phyloP scores from a whole-genome alignment of 768 basidiomycete species.

The Tulasnella sp. region DNA sequence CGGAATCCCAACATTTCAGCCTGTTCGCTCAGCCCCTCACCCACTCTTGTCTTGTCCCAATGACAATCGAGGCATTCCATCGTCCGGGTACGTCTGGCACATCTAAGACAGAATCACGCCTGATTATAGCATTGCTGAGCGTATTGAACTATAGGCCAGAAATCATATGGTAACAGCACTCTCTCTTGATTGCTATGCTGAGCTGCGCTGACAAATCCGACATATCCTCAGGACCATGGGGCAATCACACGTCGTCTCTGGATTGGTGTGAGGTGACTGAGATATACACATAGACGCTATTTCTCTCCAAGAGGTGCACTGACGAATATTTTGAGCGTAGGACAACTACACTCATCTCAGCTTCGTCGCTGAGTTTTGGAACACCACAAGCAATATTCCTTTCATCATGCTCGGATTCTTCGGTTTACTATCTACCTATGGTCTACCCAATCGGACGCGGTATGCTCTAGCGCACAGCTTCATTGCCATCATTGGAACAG shows the following conservation, averaged over 20 bases:
- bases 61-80: conserved; percentile 4
- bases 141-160: conserved; percentile 11
- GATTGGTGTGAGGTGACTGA: conserved; percentile 19
- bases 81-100: conserved; percentile 13
- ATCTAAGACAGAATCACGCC: no score
- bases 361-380: conserved; percentile 30
- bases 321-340: conserved; percentile 7
- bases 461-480: conserved; percentile 14
- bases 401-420: conserved; percentile 26
- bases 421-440: conserved; percentile 19
- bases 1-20: no score
- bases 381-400: conserved; percentile 29
- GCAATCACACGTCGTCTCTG: conserved; percentile 18
- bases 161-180: conserved; percentile 4
- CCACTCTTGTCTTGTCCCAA: background rate
- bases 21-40: no score
- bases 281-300: background rate
- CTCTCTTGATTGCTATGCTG: background rate
- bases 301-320: background rate
- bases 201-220: background rate
- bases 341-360: conserved; percentile 26
- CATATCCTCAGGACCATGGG: conserved; percentile 13
- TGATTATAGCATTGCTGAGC: no score
- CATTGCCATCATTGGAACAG: conserved; percentile 24
- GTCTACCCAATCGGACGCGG: conserved; percentile 20